phyloP scores from a whole-genome alignment of 2,329 filamentous ascomycete species.

The Sporothrix protearum region DNA sequence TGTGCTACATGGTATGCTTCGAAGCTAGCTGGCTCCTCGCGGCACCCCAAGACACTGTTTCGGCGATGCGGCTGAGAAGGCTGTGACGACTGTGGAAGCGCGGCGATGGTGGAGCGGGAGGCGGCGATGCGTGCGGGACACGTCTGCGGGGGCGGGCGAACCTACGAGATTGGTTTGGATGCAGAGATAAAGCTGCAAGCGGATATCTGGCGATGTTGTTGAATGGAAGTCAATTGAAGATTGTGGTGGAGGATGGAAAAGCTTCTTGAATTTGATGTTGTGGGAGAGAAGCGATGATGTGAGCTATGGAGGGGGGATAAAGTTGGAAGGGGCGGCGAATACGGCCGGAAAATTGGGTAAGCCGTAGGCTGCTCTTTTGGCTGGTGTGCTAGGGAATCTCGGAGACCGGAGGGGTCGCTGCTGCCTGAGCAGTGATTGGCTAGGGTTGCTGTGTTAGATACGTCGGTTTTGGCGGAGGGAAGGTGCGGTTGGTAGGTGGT shows the following conservation, averaged over 20 bases:
- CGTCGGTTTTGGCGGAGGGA: neutral
- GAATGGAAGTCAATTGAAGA: neutral
- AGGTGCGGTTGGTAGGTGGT: neutral
- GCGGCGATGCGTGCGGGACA: neutral
- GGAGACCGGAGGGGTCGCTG: neutral
- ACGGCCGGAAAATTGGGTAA: slow-evolving; percentile 11
- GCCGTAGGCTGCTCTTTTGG: neutral
- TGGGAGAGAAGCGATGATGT: neutral
- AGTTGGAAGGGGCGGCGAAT: slow-evolving; percentile 1
- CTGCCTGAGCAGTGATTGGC: neutral
- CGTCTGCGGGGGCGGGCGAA: neutral
- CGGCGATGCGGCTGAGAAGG: neutral
- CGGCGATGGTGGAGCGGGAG: neutral
- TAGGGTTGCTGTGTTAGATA: neutral
- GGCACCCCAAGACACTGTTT: neutral
- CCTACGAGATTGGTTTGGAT: neutral
- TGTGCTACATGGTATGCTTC: neutral
- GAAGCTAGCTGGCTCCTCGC: neutral
- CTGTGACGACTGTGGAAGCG: neutral
- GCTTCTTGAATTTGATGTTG: neutral
- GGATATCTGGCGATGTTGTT: neutral
- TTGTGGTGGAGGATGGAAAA: neutral
- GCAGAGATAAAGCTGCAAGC: neutral
- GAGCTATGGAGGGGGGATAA: neutral
- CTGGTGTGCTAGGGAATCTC: neutral